Percentiles rank a stretch among this genome's conserved stretches.
These are phyloP conservation scores for Ilyonectria robusta DNA, from an alignment of 2,329 filamentous ascomycete species.

Conservation along the genomic window DNA sequence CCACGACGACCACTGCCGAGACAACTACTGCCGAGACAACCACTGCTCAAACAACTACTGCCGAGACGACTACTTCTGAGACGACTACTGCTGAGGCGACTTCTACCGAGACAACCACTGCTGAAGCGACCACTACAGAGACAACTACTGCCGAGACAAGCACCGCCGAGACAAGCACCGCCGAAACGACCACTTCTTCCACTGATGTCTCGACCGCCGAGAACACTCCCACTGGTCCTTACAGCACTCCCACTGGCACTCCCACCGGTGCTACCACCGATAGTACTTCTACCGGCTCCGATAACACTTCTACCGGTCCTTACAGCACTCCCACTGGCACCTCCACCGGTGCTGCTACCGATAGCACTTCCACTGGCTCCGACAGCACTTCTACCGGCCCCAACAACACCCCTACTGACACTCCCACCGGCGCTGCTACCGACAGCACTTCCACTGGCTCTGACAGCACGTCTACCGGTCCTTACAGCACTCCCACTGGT, in stretches of 20 bases:
- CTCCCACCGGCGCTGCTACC: not conserved
- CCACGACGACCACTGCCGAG: slow-evolving; percentile 21
- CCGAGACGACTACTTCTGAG: slow-evolving; percentile 24
- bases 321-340: slow-evolving; percentile 12
- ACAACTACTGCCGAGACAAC: slow-evolving; percentile 32
- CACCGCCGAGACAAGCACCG: slow-evolving; percentile 30
- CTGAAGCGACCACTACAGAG: slow-evolving; percentile 24
- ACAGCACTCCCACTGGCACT: not conserved
- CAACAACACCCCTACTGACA: not conserved
- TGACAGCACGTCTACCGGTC: not conserved
- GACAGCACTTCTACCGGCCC: no score
- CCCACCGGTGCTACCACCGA: not conserved
- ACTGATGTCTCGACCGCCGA: slow-evolving; percentile 2
- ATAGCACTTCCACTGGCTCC: no score
- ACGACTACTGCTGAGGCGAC: slow-evolving; percentile 31
- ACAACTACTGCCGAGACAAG: slow-evolving; percentile 34
- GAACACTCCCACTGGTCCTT: not conserved
- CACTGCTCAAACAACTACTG: slow-evolving; percentile 29
- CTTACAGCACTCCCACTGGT: not conserved
- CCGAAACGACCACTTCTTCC: slow-evolving; percentile 9
- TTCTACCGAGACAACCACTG: slow-evolving; percentile 25
- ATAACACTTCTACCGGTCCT: not conserved
- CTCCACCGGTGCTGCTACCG: no score
- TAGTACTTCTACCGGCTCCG: not conserved
- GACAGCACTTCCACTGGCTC: not conserved